A percentile compares a stretch with the other conserved stretches of the same genome.
phyloP scores from a whole-genome alignment of 2,329 filamentous ascomycete species.

The Aspergillus ibericus region DNA sequence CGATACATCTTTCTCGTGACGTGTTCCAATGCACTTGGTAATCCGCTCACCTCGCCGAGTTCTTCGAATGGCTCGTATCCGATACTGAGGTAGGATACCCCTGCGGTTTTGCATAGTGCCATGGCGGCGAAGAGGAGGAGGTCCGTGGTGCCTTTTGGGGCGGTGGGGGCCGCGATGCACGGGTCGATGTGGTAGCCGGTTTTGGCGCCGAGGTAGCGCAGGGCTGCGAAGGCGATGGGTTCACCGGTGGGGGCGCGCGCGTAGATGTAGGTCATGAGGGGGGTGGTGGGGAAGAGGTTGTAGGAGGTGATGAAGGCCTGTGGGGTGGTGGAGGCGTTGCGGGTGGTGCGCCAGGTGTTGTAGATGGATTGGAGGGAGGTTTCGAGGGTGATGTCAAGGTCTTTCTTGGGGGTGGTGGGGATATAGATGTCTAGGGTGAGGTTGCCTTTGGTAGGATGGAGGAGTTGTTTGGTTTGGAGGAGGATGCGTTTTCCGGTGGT shows the following conservation, averaged over 20 bases:
- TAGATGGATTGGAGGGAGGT: conserved; percentile 34
- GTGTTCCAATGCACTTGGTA: conserved; percentile 27
- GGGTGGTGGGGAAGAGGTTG: conserved; percentile 36
- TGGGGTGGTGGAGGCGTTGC: conserved; percentile 28
- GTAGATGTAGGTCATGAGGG: conserved; percentile 45
- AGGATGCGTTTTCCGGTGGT: conserved; percentile 39
- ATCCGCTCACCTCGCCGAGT: conserved; percentile 34
- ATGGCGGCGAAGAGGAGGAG: conserved; percentile 40
- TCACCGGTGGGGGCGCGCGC: conserved; percentile 29
- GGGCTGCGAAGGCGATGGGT: conserved; percentile 41
- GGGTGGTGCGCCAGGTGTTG: conserved; percentile 38
- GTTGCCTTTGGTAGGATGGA: conserved; percentile 35
- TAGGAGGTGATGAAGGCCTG: conserved; percentile 46
- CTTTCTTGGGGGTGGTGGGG: conserved; percentile 31
- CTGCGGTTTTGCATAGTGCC: conserved; percentile 36
- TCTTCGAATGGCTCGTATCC: conserved; percentile 40
- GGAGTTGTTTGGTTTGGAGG: conserved; percentile 38
- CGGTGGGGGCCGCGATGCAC: conserved; percentile 35
- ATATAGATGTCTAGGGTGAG: conserved; percentile 38
- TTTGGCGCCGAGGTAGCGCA: conserved; percentile 38
- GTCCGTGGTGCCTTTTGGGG: conserved; percentile 41
- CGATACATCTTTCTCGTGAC: conserved; percentile 34
- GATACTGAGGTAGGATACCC: conserved; percentile 38
- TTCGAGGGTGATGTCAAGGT: conserved; percentile 4
- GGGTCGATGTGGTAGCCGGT: conserved; percentile 46